Evolutionary conservation across 192 early-diverging fungal genomes (phyloP), one percentile per base, ranked within the genome.

Genomic region (Backusella tarrabulga): DNA sequence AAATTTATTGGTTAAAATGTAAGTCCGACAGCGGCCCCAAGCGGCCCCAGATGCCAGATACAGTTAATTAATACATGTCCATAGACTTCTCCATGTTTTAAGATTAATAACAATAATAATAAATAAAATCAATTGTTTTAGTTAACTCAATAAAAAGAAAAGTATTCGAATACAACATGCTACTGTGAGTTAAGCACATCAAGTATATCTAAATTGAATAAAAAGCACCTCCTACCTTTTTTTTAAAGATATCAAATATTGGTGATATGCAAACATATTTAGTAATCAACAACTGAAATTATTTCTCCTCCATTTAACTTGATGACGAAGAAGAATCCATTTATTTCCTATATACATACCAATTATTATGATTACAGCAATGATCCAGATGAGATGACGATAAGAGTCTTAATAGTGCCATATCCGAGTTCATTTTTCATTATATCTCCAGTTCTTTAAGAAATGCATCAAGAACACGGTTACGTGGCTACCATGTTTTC

Each of bases 281-380:
- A 32, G 34, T 32, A n/a, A 36, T 35, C 35, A 23, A 76, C 42
- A 42, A 35, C 19, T 69, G 71, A 32, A 68, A 69, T 46, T 35
- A 72, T 63, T 72, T 54, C 21, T 54, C 79, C 0, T 76, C 79
- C 0, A 56, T 80, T 32, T 41, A 40, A 38, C 79, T 71, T 71
- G 68, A 80, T 76, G 79, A 76, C 23, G 75, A 80, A 36, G 79
- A 80, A 34, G 75, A 76, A 68, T 70, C 74, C 6, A 52, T 80
- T 15, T 80, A 80, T 69, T 67, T 80, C 9, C 63, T 69, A 14
- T 76, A 75, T 75, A 73, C 71, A 12, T 69, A 71, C 12, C 75
- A 80, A 72, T 68, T 76, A 38, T 38, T 40, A 11, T 40, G 38
- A 40, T 40, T 80, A 41, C 75, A 72, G 2, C 41, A 80, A 17